Conservation (phyloP, 2,329 filamentous ascomycete species). For the Scolecobasidium constrictum region DNA sequence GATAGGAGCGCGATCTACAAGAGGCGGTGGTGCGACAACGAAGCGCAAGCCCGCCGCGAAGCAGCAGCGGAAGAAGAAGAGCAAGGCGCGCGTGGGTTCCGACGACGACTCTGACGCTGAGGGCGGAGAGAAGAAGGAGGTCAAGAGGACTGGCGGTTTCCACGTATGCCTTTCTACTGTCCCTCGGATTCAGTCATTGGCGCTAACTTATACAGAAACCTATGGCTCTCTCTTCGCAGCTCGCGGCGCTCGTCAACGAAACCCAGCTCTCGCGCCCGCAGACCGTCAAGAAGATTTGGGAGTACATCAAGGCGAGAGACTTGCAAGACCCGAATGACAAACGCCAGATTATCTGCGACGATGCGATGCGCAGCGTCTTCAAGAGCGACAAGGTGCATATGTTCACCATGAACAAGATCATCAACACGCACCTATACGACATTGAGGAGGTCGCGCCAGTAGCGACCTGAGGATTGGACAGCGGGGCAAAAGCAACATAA, state of each 20-base stretch:
- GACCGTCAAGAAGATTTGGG: slow-evolving; percentile 93
- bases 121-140: slow-evolving; percentile 51
- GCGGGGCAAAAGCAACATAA: neutral
- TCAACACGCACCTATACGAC: slow-evolving; percentile 81
- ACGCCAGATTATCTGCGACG: slow-evolving; percentile 87
- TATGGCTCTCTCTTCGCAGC: slow-evolving; percentile 59
- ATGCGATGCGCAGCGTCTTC: slow-evolving; percentile 83
- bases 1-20: slow-evolving; percentile 55
- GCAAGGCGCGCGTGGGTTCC: slow-evolving; percentile 58
- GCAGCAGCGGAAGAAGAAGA: slow-evolving; percentile 58
- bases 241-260: slow-evolving; percentile 61
- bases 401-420: slow-evolving; percentile 98
- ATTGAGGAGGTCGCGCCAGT: slow-evolving; percentile 56
- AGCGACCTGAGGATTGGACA: neutral
- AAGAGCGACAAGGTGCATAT: slow-evolving; percentile 87
- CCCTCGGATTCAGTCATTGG: neutral
- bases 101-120: slow-evolving; percentile 64
- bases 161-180: slow-evolving; percentile 59
- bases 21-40: slow-evolving; percentile 52
- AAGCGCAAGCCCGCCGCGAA: slow-evolving; percentile 42
- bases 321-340: slow-evolving; percentile 88
- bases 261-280: slow-evolving; percentile 74
- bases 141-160: slow-evolving; percentile 76
- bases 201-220: slow-evolving; percentile 45
- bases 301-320: slow-evolving; percentile 78